phyloP scores from a whole-genome alignment of 2,329 filamentous ascomycete genomes.

The Pleomassaria siparia region DNA sequence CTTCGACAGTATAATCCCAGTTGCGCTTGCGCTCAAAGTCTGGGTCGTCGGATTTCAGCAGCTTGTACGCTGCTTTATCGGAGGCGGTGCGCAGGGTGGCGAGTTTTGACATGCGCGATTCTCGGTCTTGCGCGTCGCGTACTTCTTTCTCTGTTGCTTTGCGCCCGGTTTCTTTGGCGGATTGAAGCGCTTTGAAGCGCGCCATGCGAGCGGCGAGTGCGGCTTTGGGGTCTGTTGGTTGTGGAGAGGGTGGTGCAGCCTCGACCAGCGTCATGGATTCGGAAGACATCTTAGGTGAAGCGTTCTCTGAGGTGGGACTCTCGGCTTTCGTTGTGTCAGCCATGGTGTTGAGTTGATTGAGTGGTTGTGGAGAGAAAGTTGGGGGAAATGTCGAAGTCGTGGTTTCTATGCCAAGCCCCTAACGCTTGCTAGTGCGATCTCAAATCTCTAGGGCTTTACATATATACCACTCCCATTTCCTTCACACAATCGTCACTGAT shows the following conservation, averaged over 20 bases:
- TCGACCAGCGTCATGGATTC: not conserved
- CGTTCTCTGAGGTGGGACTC: not conserved
- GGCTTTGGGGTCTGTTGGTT: constrained; percentile 25
- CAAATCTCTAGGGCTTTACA: not conserved
- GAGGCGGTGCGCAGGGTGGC: constrained; percentile 80
- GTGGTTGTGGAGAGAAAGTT: not conserved
- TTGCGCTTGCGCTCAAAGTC: constrained; percentile 98
- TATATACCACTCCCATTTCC: too few relatives aligned
- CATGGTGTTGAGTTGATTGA: constrained; percentile 16
- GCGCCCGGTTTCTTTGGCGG: constrained; percentile 59
- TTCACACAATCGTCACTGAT: too few relatives aligned
- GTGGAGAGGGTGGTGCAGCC: not conserved
- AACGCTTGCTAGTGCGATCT: not conserved
- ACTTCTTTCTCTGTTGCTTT: constrained; percentile 81
- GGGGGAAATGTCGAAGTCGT: not conserved
- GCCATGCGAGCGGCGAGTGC: constrained; percentile 52
- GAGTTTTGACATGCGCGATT: constrained; percentile 63
- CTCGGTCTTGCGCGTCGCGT: constrained; percentile 65
- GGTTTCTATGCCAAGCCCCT: not conserved
- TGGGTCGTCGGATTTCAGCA: constrained; percentile 87
- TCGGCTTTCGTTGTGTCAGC: constrained; percentile 19
- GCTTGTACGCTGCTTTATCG: constrained; percentile 86
- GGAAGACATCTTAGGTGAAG: not conserved
- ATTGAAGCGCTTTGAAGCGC: constrained; percentile 84
- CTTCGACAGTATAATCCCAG: constrained; percentile 98